Evolutionary conservation across 495 filamentous ascomycete genomes (phyloP), one percentile per base, ranked within the genome.

Genomic region (Oidiodendron maius): DNA sequence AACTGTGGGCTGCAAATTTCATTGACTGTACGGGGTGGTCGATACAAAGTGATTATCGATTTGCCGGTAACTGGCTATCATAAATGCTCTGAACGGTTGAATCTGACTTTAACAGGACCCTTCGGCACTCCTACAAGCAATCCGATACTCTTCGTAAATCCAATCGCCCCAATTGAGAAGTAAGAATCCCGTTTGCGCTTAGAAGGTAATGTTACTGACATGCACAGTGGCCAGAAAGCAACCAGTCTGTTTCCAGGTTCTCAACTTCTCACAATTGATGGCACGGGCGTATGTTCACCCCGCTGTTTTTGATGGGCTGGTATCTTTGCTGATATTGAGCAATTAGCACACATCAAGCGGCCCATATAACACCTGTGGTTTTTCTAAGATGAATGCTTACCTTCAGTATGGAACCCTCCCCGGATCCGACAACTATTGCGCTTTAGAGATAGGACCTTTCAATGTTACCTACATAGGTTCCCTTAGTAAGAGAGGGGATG

Each of bases 141-240:
- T 25, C 54, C 54, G 0, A 45, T 57, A 8, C 40, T 52, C 21
- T 57, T 52, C 20, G 45, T 52, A n/a, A 43, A 57, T 44, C 45
- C 45, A 2, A 24, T 44, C 16, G 48, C 49, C 2, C 54, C 54
- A 3, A 40, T 57, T 15, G 16, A 12, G n/a, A n/a, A n/a, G n/a
- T n/a, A n/a, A n/a, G n/a, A n/a, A n/a, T n/a, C n/a, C n/a, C n/a
- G n/a, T n/a, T n/a, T n/a, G n/a, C n/a, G n/a, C n/a, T n/a, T n/a
- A n/a, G n/a, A n/a, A n/a, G n/a, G n/a, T n/a, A n/a, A n/a, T n/a
- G n/a, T n/a, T n/a, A n/a, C n/a, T n/a, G n/a, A n/a, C n/a, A n/a
- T n/a, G n/a, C n/a, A n/a, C n/a, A n/a, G n/a, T n/a, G n/a, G n/a
- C n/a, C n/a, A n/a, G n/a, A n/a, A n/a, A n/a, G n/a, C n/a, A n/a